Evolutionary conservation across 768 basidiomycete genomes (phyloP), one percentile per base, ranked within the genome.

Genomic region (Dioszegia aurantiaca): DNA sequence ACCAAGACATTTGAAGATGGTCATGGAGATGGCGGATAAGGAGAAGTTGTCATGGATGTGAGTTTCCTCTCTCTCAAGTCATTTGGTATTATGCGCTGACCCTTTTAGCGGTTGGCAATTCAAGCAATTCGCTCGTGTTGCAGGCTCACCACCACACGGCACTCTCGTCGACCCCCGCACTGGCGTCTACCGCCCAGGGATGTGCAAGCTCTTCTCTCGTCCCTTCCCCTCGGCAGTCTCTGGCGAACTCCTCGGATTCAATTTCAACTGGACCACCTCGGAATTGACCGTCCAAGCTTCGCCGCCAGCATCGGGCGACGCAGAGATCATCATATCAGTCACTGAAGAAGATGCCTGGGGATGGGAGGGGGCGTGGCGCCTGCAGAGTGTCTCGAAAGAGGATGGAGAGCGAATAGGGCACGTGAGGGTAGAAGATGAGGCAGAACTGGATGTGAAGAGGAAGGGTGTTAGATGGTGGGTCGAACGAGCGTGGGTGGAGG

Each of bases 291-390:
- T 61, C 23, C 6, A 11, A 4, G 55, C 47, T 6, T 28, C 54
- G 9, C 47, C 60, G 5, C 54, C 46, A 4, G 10, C 45, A 4
- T 16, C 26, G 11, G 41, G 40, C 24, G 52, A 60, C 23, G 48
- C 48, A 14, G 60, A 61, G 31, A 45, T 61, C 2, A 47, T 61
- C 17, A 56, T 61, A 9, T 49, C 46, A n/a, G 60, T 61, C 17
- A 61, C 60, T 10, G 60, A 61, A 27, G 60, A 61, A 42, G 60
- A 61, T 19, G 40, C 37, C 28, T 61, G 60, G 60, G 60, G 60
- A 19, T 61, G 60, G 60, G 60, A 61, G n/a, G 60, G 60, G 1
- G 5, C 28, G 5, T 61, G 60, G 60, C 31, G 49, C 2, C 39
- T 61, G 3, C 31, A 23, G 11, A 21, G 23, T 28, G 60, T 61